Evolutionary conservation across 352 stramenopile species (phyloP).

Genomic region (Phytophthora chlamydospora): DNA sequence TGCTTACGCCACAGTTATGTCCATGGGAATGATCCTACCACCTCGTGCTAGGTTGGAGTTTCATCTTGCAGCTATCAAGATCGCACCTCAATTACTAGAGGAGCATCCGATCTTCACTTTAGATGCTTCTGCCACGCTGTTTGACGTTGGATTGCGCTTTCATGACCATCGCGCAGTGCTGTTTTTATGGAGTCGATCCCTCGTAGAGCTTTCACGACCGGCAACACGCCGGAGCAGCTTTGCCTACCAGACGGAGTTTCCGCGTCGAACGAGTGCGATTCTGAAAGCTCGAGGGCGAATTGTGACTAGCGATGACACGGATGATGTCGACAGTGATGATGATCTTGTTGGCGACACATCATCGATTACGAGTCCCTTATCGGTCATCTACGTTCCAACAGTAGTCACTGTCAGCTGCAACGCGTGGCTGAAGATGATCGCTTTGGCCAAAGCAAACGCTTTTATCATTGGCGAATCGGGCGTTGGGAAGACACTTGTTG

Average conservation of each 20-base stretch:
- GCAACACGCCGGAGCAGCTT: constrained; percentile 30
- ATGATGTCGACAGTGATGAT: constrained; percentile 26
- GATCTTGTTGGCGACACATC: constrained; percentile 30
- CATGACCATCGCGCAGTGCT: constrained; percentile 35
- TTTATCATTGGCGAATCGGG: constrained; percentile 57
- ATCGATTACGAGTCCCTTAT: constrained; percentile 29
- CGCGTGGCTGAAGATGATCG: constrained; percentile 47
- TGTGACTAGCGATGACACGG: constrained; percentile 25
- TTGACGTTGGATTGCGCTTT: constrained; percentile 49
- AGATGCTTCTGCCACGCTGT: constrained; percentile 32
- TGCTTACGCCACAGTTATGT: constrained; percentile 41
- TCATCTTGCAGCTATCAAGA: constrained; percentile 23
- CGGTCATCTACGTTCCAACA: constrained; percentile 59
- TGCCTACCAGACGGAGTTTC: constrained; percentile 28
- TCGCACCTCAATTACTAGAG: constrained; percentile 36
- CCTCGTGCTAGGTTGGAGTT: constrained; percentile 39
- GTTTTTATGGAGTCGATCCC: constrained; percentile 35
- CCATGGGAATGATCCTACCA: constrained; percentile 41
- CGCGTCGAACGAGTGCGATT: constrained; percentile 38
- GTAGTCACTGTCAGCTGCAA: constrained; percentile 37
- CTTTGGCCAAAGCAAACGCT: constrained; percentile 45
- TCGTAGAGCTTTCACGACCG: constrained; percentile 7
- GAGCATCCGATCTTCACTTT: constrained; percentile 27
- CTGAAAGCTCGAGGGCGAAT: constrained; percentile 35
- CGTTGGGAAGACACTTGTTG: constrained; percentile 56